phyloP scores from a whole-genome alignment of 108 stramenopile species.

The Thalassiosira profunda region DNA sequence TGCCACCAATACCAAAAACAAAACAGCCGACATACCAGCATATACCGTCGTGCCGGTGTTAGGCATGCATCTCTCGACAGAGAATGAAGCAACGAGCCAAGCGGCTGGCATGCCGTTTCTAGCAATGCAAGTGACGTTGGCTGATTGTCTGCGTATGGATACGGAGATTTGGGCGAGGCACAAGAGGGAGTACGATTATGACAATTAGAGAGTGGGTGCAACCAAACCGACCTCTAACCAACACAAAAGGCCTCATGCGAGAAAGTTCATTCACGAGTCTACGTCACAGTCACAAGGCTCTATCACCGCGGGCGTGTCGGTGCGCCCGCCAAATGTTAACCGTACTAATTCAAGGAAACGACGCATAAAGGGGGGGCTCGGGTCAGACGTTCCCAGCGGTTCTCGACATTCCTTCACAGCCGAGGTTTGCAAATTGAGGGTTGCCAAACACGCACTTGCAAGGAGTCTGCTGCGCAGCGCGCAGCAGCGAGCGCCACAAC shows the following conservation, averaged over 20 bases:
- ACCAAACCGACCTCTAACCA: too few relatives aligned
- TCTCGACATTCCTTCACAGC: too few relatives aligned
- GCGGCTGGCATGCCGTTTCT: conserved; percentile 25
- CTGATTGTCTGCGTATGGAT: conserved; percentile 75
- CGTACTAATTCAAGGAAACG: too few relatives aligned
- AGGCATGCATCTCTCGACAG: conserved; percentile 43
- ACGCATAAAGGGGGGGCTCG: too few relatives aligned
- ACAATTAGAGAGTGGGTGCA: not conserved
- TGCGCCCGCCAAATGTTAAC: too few relatives aligned
- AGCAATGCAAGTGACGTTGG: conserved; percentile 68
- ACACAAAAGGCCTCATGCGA: not conserved
- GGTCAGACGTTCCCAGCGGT: too few relatives aligned
- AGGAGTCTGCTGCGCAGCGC: too few relatives aligned
- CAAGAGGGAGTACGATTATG: conserved; percentile 22
- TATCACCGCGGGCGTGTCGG: too few relatives aligned
- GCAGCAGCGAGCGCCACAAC: too few relatives aligned
- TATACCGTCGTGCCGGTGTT: conserved; percentile 61
- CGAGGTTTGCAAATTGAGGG: too few relatives aligned
- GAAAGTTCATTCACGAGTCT: not conserved
- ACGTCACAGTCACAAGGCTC: too few relatives aligned
- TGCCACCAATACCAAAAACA: not conserved
- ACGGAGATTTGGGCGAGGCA: conserved; percentile 68
- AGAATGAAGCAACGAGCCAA: not conserved
- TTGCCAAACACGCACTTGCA: too few relatives aligned
- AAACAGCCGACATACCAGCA: conserved; percentile 41